These are phyloP conservation scores for Polygonum aviculare DNA, from an alignment of 148 eudicot genomes.

Conservation along the genomic window DNA sequence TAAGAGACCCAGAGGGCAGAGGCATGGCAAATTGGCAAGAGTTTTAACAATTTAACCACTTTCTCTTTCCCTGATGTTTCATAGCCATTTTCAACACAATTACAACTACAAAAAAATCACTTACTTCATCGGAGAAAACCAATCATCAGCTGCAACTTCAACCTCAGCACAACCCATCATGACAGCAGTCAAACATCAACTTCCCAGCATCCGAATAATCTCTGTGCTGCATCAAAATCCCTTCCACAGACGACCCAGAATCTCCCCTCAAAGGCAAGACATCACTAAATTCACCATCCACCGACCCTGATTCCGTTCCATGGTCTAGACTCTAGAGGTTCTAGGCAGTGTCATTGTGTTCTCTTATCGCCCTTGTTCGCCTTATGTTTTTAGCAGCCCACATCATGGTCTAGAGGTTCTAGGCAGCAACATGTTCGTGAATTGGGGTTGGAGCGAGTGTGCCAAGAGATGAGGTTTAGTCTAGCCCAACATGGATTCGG, in stretches of 20 bases:
- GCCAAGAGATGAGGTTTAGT: too few species aligned
- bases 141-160: slow-evolving; percentile 27
- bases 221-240: slow-evolving; percentile 84
- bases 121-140: slow-evolving; percentile 51
- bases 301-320: slow-evolving; percentile 53
- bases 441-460: too few species aligned
- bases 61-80: background rate
- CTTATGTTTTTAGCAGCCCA: too few species aligned
- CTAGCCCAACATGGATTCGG: too few species aligned
- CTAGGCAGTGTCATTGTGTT: too few species aligned
- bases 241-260: slow-evolving; percentile 58
- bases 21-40: too few species aligned
- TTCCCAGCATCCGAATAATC: slow-evolving; percentile 77
- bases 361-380: too few species aligned
- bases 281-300: slow-evolving; percentile 64
- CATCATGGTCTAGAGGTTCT: too few species aligned
- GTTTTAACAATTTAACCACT: background rate
- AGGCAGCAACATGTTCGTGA: too few species aligned
- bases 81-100: background rate
- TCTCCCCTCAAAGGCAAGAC: slow-evolving; percentile 72
- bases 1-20: too few species aligned
- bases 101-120: background rate
- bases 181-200: slow-evolving; percentile 75
- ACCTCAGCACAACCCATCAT: slow-evolving; percentile 45
- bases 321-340: too few species aligned